Evolutionary conservation across 2,329 filamentous ascomycete genomes (phyloP).

Genomic region (Drechslerella coelobrocha): DNA sequence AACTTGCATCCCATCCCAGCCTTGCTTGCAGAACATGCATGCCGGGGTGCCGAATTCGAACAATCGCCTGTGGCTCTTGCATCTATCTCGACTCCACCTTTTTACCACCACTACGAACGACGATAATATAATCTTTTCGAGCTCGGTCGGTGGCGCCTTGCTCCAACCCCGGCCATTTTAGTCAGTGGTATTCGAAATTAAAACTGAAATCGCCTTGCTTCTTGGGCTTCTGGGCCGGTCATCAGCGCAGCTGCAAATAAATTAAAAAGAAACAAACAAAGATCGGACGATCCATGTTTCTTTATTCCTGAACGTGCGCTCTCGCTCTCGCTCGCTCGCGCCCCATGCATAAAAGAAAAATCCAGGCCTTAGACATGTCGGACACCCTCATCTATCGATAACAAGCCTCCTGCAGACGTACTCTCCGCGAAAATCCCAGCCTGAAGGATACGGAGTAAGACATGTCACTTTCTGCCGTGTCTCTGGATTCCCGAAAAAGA

Average conservation of each 20-base stretch:
- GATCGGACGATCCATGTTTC: conserved; percentile 50
- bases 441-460: conserved; percentile 10
- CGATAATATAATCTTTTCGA: neutral
- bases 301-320: conserved; percentile 37
- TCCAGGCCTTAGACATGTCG: neutral
- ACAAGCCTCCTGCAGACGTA: neutral
- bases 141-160: neutral
- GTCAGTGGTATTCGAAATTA: neutral
- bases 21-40: conserved; percentile 1
- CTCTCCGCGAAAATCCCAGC: neutral
- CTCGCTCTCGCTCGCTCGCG: neutral
- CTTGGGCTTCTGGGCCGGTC: neutral
- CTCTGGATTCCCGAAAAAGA: conserved; percentile 6
- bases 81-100: neutral
- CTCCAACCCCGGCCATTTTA: neutral
- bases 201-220: neutral
- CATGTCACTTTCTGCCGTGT: conserved; percentile 37
- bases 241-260: neutral
- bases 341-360: conserved; percentile 38
- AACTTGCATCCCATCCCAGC: neutral
- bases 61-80: neutral
- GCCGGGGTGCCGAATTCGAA: neutral
- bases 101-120: neutral
- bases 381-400: conserved; percentile 6
- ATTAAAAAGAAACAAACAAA: conserved; percentile 15